Percentiles rank a stretch among this genome's conserved stretches.
Evolutionary conservation across 148 eudicot species (phyloP).

Genomic region (Nyssa sinensis): DNA sequence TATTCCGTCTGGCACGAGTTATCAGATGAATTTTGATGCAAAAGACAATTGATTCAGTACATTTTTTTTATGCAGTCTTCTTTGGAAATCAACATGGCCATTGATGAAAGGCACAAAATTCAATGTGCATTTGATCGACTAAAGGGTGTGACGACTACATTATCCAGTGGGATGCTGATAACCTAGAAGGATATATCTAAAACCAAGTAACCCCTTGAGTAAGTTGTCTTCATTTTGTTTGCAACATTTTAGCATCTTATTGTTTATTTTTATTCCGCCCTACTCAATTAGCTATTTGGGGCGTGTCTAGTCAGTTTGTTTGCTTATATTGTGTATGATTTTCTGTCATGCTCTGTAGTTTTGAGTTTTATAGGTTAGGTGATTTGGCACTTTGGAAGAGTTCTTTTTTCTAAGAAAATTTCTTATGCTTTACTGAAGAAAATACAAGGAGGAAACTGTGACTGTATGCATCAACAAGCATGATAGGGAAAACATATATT

Average conservation of each 20-base stretch:
- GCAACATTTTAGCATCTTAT: neutral
- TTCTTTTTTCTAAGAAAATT: neutral
- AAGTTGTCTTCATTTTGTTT: slow-evolving; percentile 7
- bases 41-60: neutral
- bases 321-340: neutral
- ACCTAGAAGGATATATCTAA: neutral
- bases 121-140: slow-evolving; percentile 44
- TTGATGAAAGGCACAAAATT: slow-evolving; percentile 54
- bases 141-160: slow-evolving; percentile 23
- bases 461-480: neutral
- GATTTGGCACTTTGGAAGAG: neutral
- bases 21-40: neutral
- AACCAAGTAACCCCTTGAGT: neutral
- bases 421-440: neutral
- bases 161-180: slow-evolving; percentile 14
- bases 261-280: neutral
- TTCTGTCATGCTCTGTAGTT: neutral
- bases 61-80: slow-evolving; percentile 44
- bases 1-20: neutral
- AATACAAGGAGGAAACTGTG: neutral
- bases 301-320: neutral
- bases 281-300: neutral
- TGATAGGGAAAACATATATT: neutral
- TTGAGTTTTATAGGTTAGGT: neutral
- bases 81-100: slow-evolving; percentile 41